A percentile compares a stretch with the other conserved stretches of the same genome.
These are phyloP conservation scores for Cladorrhinum sp. DNA, from an alignment of 2,329 filamentous ascomycete species.

Conservation along the genomic window DNA sequence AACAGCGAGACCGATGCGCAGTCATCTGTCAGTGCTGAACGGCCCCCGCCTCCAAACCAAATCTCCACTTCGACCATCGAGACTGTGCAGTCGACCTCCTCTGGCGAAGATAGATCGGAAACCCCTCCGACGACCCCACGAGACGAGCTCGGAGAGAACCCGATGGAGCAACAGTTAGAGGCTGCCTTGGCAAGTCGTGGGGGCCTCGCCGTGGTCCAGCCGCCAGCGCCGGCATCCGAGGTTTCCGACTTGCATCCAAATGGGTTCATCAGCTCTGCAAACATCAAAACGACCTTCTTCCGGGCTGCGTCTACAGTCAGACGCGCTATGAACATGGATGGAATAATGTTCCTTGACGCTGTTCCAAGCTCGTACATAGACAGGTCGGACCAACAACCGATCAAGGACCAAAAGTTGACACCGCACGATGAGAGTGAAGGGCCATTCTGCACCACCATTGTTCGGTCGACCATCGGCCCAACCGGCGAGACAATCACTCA, in stretches of 20 bases:
- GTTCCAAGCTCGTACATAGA: constrained; percentile 21
- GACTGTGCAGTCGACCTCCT: constrained; percentile 2
- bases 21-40: neutral
- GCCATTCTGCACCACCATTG: constrained; percentile 23
- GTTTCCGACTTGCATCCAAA: constrained; percentile 14
- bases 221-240: neutral
- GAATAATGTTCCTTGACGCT: constrained; percentile 26
- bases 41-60: neutral
- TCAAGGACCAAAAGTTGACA: neutral
- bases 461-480: constrained; percentile 13
- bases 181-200: neutral
- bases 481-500: constrained; percentile 12
- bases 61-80: constrained; percentile 14
- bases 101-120: constrained; percentile 8
- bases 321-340: constrained; percentile 23
- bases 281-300: constrained; percentile 26
- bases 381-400: constrained; percentile 10
- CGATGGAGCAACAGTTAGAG: constrained; percentile 13
- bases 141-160: constrained; percentile 14
- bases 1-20: neutral
- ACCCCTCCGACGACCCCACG: constrained; percentile 21
- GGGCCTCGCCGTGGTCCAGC: neutral
- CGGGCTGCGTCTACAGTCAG: constrained; percentile 22
- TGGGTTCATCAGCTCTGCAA: constrained; percentile 26
- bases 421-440: constrained; percentile 9